Evolutionary conservation across 768 basidiomycete genomes (phyloP).

Genomic region (Collybia mongolica): DNA sequence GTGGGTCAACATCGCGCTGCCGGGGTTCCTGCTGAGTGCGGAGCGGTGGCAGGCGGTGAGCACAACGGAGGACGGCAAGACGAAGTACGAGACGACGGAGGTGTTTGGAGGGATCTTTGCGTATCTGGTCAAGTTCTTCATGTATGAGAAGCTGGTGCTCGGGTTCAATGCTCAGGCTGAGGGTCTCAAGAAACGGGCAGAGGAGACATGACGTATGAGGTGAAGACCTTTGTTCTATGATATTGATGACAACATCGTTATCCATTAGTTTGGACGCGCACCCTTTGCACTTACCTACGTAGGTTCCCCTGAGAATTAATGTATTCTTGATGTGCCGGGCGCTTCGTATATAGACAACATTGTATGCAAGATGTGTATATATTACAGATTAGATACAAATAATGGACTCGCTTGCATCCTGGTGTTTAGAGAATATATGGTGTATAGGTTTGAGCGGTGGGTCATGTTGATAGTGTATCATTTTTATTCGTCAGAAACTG

Average conservation of each 20-base stretch:
- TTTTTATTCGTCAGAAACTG: too few relatives aligned
- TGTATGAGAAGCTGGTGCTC: conserved; percentile 37
- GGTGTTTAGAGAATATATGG: too few relatives aligned
- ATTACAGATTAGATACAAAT: too few relatives aligned
- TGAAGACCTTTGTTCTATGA: background rate
- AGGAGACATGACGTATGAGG: conserved; percentile 21
- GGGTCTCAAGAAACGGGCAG: conserved; percentile 52
- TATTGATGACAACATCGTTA: too few relatives aligned
- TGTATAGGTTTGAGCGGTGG: too few relatives aligned
- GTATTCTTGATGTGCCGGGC: too few relatives aligned
- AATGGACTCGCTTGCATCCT: too few relatives aligned
- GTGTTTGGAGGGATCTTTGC: conserved; percentile 58
- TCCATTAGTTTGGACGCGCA: too few relatives aligned
- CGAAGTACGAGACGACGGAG: conserved; percentile 64
- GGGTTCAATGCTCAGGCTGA: conserved; percentile 57
- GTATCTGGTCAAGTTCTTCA: conserved; percentile 46
- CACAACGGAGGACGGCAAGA: conserved; percentile 46
- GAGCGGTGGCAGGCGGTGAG: conserved; percentile 68
- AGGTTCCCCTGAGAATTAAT: too few relatives aligned
- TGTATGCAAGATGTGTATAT: too few relatives aligned
- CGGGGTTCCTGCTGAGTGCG: conserved; percentile 46
- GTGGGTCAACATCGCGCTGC: conserved; percentile 46
- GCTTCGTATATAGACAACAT: background rate
- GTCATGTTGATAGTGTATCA: too few relatives aligned
- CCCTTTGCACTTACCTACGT: background rate